phyloP scores from a whole-genome alignment of 768 basidiomycete genomes.

The Rhodotorula paludigena region DNA sequence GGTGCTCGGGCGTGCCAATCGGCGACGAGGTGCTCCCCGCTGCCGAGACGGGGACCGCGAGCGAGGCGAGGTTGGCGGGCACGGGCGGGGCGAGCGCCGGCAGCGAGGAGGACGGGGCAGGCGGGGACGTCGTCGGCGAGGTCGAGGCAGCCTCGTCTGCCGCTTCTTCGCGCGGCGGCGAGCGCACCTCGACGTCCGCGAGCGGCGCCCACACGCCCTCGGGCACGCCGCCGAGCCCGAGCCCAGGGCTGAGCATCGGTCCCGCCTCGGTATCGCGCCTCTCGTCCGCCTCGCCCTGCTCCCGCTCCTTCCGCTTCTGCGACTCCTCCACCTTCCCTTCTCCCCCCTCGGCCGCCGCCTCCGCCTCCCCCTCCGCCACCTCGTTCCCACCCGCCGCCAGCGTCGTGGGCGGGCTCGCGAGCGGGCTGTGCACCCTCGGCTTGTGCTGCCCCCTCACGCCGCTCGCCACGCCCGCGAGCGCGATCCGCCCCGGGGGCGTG shows the following conservation, averaged over 20 bases:
- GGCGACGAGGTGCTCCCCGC: not conserved
- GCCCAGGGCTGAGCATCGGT: not conserved
- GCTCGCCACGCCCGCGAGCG: not conserved
- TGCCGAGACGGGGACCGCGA: not conserved
- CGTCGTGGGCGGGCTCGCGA: no score
- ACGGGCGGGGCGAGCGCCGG: not conserved
- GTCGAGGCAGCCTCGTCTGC: no score
- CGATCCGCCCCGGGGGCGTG: not conserved
- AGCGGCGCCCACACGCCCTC: not conserved
- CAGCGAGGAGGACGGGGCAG: not conserved
- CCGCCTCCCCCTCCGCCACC: not conserved
- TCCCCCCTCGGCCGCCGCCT: not conserved
- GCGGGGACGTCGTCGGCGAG: not conserved
- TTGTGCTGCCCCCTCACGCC: not conserved
- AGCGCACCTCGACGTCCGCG: not conserved
- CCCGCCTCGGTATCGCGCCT: no score
- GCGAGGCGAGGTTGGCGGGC: not conserved
- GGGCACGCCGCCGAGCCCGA: not conserved
- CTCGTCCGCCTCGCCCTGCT: not conserved
- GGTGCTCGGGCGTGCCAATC: conserved; percentile 18
- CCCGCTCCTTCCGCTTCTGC: not conserved
- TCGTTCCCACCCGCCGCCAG: not conserved
- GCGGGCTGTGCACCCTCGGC: conserved; percentile 11
- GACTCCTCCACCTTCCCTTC: no score
- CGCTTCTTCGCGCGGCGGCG: no score